Conservation (phyloP, 345 rosid genomes). For the Citrus australasica region DNA sequence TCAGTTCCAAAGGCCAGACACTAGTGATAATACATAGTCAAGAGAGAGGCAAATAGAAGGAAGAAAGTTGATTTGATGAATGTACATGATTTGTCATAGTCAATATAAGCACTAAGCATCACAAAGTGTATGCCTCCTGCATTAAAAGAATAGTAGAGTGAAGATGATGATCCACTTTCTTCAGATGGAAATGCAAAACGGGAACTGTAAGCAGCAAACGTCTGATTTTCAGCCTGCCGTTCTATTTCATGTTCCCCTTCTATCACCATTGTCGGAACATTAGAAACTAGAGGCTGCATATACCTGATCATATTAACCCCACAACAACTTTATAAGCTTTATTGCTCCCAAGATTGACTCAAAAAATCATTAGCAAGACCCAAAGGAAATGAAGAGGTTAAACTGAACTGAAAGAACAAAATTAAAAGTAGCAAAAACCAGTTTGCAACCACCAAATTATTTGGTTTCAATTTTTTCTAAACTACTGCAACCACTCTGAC, state of each 20-base stretch:
- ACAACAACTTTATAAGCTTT: not conserved
- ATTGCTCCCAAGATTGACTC: not conserved
- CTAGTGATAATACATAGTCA: not conserved
- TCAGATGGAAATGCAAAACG: slow-evolving; percentile 80
- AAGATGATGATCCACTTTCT: slow-evolving; percentile 70
- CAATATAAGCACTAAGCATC: slow-evolving; percentile 75
- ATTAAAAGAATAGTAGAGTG: slow-evolving; percentile 79
- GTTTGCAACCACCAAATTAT: not conserved
- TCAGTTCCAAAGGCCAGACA: not conserved
- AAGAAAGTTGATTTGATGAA: slow-evolving; percentile 11
- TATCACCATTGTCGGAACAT: slow-evolving; percentile 76
- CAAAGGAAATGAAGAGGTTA: slow-evolving; percentile 1
- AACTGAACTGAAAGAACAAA: not conserved
- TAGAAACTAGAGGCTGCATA: slow-evolving; percentile 71
- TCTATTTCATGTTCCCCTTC: slow-evolving; percentile 94
- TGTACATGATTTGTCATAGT: slow-evolving; percentile 59
- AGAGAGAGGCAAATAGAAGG: not conserved
- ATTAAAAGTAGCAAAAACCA: not conserved
- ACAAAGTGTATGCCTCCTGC: slow-evolving; percentile 93
- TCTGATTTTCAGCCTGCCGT: slow-evolving; percentile 56
- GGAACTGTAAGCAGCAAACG: slow-evolving; percentile 72
- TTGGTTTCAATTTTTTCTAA: not conserved
- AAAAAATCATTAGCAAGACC: not conserved
- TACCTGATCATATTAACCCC: slow-evolving; percentile 43
- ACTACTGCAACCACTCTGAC: not conserved